Evolutionary conservation across 2,329 filamentous ascomycete species (phyloP), one percentile per base, ranked within the genome.

Genomic region (Pezicula radicicola): DNA sequence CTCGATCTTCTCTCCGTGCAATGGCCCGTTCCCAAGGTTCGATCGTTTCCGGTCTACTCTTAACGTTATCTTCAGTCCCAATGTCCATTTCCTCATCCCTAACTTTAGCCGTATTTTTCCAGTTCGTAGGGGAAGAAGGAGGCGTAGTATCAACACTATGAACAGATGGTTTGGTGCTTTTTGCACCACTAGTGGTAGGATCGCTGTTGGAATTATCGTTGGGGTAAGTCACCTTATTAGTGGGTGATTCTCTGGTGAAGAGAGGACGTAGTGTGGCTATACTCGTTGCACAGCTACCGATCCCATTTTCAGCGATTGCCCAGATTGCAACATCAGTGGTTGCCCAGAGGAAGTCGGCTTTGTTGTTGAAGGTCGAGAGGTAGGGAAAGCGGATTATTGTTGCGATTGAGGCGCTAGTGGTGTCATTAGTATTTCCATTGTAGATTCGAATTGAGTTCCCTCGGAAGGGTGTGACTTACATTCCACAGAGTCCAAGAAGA

Each of bases 341-440:
- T 28, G 64, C 62, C 56, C 65, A 70, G 4, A 70, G 56, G 47
- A 66, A 63, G 50, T 72, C 69, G 16, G 51, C 49, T 37, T 62
- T 61, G 33, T 63, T 59, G 2, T 61, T 57, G n/a, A 72, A 60
- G 33, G 65, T 59, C 50, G 60, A 61, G 4, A 70, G 61, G 54
- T 70, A 72, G 8, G 66, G 68, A 21, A 72, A 64, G 15, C 70
- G 69, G 40, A 70, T 61, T 44, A 72, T 65, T 6, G 69, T 70
- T 8, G 68, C 70, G 6, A 66, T 53, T 1, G 67, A 70, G 16
- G 66, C 68, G 18, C 68, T 71, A 42, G 25, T 25, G 8, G 21
- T 5, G 15, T 4, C 12, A 5, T 40, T 40, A 40, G 37, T 40
- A 15, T 21, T 21, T 13, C 15, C 8, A 25, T 25, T 25, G 25